Evolutionary conservation across 768 basidiomycete species (phyloP).

Genomic region (Fomitopsis serialis): DNA sequence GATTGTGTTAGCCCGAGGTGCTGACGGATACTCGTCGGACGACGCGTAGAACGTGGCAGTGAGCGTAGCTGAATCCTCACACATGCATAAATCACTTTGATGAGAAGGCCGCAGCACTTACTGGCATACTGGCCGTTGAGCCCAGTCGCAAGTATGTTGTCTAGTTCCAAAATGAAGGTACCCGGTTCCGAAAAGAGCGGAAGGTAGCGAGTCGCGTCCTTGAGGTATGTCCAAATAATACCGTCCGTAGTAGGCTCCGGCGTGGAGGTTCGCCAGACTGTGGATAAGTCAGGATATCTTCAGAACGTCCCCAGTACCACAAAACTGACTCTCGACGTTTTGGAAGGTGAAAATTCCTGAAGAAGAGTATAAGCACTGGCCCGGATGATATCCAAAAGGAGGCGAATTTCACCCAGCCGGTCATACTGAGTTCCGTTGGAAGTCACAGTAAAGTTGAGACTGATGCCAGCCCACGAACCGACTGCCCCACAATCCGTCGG

Average conservation of each 20-base stretch:
- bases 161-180: conserved; percentile 65
- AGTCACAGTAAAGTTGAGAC: conserved; percentile 72
- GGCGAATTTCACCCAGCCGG: conserved; percentile 26
- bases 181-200: conserved; percentile 67
- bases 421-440: conserved; percentile 77
- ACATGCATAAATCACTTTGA: conserved; percentile 9
- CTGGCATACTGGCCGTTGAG: conserved; percentile 69
- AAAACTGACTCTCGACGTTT: conserved; percentile 70
- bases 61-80: conserved; percentile 43
- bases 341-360: conserved; percentile 65
- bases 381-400: not conserved
- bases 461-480: conserved; percentile 73
- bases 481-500: conserved; percentile 64
- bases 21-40: conserved; percentile 48
- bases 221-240: conserved; percentile 74
- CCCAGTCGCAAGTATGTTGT: conserved; percentile 57
- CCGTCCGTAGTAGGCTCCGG: conserved; percentile 65
- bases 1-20: conserved; percentile 55
- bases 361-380: not conserved
- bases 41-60: conserved; percentile 70
- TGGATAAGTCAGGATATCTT: not conserved
- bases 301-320: not conserved
- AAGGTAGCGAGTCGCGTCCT: conserved; percentile 69
- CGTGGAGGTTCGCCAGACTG: conserved; percentile 79
- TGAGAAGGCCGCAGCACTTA: conserved; percentile 17